Conservation (phyloP, 1,284 basidiomycete genomes). For the Sanghuangporus sanghuang region DNA sequence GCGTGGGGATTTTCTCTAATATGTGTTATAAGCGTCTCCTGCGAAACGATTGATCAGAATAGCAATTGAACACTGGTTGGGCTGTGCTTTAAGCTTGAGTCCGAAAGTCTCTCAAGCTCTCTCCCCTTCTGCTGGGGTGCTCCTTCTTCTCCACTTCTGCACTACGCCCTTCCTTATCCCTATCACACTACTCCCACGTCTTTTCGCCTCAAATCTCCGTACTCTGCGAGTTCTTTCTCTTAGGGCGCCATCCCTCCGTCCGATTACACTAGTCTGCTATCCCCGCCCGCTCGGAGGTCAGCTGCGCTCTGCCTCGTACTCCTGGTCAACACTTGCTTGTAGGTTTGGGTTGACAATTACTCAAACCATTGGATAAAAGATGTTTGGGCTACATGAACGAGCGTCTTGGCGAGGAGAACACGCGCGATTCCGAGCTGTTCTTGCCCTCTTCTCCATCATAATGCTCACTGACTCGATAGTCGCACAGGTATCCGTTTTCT, state of each 20-base stretch:
- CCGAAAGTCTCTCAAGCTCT: constrained; percentile 11
- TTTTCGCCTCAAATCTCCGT: background rate
- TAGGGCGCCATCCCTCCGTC: background rate
- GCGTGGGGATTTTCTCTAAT: constrained; percentile 5
- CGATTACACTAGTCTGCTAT: background rate
- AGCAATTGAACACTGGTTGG: constrained; percentile 13
- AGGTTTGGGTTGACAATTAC: background rate
- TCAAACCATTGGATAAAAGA: background rate
- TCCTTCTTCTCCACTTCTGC: background rate
- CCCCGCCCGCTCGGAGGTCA: background rate
- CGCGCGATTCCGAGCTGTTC: background rate
- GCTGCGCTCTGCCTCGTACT: background rate
- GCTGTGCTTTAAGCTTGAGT: constrained; percentile 12
- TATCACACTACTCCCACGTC: constrained; percentile 5
- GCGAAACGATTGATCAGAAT: constrained; percentile 12
- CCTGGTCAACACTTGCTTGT: background rate
- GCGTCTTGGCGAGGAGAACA: background rate
- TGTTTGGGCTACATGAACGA: background rate
- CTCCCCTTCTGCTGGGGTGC: constrained; percentile 7
- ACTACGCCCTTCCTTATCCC: background rate
- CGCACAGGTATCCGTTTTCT: constrained; percentile 5
- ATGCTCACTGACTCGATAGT: background rate
- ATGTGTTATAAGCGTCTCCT: background rate
- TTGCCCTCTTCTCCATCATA: background rate
- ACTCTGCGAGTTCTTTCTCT: background rate